Conservation (phyloP, 768 basidiomycete species). For the Pisolithus albus region DNA sequence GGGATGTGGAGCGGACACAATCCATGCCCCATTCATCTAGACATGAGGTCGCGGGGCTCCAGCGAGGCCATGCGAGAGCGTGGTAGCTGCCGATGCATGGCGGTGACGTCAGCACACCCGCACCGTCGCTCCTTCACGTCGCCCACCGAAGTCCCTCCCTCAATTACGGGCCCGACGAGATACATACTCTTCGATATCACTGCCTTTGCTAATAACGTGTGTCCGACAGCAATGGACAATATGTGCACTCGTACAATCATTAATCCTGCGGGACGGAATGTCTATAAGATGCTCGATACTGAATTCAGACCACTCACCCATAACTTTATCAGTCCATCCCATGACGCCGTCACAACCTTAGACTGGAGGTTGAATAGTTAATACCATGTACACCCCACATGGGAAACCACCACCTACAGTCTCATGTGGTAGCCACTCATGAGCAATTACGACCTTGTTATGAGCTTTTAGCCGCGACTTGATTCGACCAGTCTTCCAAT, state of each 20-base stretch:
- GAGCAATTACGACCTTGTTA: constrained; percentile 93
- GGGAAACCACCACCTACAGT: constrained; percentile 51
- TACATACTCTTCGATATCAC: too few relatives aligned
- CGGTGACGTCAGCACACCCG: too few relatives aligned
- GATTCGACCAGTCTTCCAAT: constrained; percentile 98
- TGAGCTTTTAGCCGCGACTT: constrained; percentile 87
- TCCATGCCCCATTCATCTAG: too few relatives aligned
- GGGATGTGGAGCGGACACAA: too few relatives aligned
- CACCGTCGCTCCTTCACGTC: too few relatives aligned
- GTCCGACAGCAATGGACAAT: neutral
- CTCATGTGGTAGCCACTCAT: constrained; percentile 98
- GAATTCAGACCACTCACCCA: constrained; percentile 59
- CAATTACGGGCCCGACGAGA: too few relatives aligned
- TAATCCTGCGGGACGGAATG: constrained; percentile 22
- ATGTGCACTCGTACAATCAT: constrained; percentile 8
- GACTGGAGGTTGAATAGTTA: constrained; percentile 47
- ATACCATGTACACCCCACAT: neutral
- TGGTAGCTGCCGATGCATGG: too few relatives aligned
- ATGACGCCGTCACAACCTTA: constrained; percentile 93
- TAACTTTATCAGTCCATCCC: constrained; percentile 97
- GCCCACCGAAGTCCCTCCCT: too few relatives aligned
- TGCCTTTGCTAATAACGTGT: too few relatives aligned
- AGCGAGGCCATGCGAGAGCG: too few relatives aligned
- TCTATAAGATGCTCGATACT: neutral
- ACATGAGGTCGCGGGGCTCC: too few relatives aligned